Conservation (phyloP, 1,284 basidiomycete genomes). For the Apiotrichum veenhuisii region DNA sequence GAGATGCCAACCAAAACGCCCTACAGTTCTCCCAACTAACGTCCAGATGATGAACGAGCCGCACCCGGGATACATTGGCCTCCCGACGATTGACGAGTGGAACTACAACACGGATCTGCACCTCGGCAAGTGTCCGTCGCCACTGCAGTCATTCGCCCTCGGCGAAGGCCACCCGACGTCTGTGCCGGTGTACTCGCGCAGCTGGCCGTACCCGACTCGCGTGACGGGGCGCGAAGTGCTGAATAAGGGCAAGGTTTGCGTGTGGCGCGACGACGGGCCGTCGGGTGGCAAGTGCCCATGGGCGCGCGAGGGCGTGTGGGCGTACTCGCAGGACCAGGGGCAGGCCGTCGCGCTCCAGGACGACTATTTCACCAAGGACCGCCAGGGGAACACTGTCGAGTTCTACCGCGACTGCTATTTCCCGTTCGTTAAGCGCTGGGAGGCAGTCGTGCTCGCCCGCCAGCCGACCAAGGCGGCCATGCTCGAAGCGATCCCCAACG, state of each 20-base stretch:
- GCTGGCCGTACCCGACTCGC: constrained; percentile 78
- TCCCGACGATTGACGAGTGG: constrained; percentile 77
- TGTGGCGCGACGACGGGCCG: constrained; percentile 68
- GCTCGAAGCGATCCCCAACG: constrained; percentile 83
- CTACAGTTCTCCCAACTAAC: background rate
- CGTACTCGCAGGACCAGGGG: constrained; percentile 69
- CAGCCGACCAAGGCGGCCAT: constrained; percentile 58
- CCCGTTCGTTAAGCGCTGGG: constrained; percentile 73
- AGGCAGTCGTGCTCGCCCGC: constrained; percentile 55
- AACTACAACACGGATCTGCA: constrained; percentile 93
- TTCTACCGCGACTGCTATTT: constrained; percentile 84
- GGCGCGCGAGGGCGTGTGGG: constrained; percentile 92
- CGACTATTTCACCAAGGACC: constrained; percentile 76
- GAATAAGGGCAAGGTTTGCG: constrained; percentile 57
- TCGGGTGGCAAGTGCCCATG: constrained; percentile 72
- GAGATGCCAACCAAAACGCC: too few relatives aligned
- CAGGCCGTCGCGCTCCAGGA: constrained; percentile 74
- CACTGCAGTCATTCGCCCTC: constrained; percentile 78
- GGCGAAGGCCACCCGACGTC: constrained; percentile 71
- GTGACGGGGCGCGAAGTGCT: constrained; percentile 50
- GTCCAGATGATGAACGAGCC: constrained; percentile 89
- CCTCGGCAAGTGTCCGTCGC: constrained; percentile 72
- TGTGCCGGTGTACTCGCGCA: constrained; percentile 70
- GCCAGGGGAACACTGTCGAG: constrained; percentile 63
- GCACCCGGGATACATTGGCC: constrained; percentile 83